These are phyloP conservation scores for Amanita muscaria DNA, from an alignment of 768 basidiomycete species.

Conservation along the genomic window DNA sequence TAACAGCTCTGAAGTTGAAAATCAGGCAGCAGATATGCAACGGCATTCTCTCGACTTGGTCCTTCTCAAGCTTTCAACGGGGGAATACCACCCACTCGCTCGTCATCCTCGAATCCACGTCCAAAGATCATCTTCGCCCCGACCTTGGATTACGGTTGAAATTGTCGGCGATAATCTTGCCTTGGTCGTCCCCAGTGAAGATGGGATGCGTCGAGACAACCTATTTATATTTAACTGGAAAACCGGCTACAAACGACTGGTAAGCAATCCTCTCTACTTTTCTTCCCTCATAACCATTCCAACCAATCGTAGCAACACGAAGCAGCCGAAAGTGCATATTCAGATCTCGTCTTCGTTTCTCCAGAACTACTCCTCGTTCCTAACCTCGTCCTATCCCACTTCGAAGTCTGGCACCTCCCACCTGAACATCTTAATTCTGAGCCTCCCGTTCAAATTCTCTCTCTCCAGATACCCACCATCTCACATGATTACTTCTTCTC, in stretches of 20 bases:
- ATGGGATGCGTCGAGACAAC: constrained; percentile 15
- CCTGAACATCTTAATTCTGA: constrained; percentile 4
- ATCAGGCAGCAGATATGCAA: background rate
- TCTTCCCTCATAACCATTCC: background rate
- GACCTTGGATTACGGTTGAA: constrained; percentile 32
- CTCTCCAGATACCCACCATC: constrained; percentile 1
- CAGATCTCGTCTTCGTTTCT: constrained; percentile 26
- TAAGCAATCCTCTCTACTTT: constrained; percentile 11
- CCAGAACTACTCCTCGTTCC: constrained; percentile 25
- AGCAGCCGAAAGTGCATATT: constrained; percentile 20
- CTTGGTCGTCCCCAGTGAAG: constrained; percentile 22
- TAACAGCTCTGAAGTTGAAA: background rate
- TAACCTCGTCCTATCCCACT: constrained; percentile 19
- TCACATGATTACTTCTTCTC: background rate
- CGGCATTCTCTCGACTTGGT: constrained; percentile 8
- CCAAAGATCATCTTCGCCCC: constrained; percentile 14
- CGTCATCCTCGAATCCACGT: constrained; percentile 22
- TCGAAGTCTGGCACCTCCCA: constrained; percentile 31
- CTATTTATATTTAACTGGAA: constrained; percentile 39
- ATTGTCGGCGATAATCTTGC: constrained; percentile 37
- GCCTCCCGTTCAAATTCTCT: constrained; percentile 6
- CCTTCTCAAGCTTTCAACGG: constrained; percentile 17
- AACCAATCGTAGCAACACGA: constrained; percentile 12
- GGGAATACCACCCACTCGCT: constrained; percentile 23
- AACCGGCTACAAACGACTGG: constrained; percentile 26